Base-by-base conservation (phyloP, 1,139 yeast genomes). In the Diutina pseudorugosa region DNA sequence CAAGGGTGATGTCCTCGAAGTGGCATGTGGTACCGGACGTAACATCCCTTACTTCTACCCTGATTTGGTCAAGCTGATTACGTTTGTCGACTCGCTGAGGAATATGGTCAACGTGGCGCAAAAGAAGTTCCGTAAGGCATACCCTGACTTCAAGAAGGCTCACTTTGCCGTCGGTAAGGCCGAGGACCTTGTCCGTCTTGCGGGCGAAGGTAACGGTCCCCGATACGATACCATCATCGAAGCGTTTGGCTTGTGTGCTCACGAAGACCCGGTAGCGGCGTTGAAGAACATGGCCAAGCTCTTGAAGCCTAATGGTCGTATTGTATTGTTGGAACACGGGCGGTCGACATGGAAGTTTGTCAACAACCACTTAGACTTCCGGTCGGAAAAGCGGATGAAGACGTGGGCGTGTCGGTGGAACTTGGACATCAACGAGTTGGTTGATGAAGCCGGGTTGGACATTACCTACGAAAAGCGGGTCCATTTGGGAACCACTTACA, bases 401-500 rank as follows among this genome's bases (percentile, higher is more conserved):
- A 83, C 85, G 12, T 93, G 98, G 98, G 98, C 97, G 2, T 93
- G 98, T 68, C 74, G 98, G 62, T 93, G 98, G 97, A 93, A 93
- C 62, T 72, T 93, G 57, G 98, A 93, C 63, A 88, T 93, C 59
- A 95, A 90, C 40, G 93, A 84, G 60, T 75, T 93, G 52, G 75
- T 93, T 33, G 91, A 86, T 61, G 82, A 81, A 56, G 84, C 95
- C 14, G 96, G 95, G 0, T 73, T 93, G 56, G 94, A 87, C 59
- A 77, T 93, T 45, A 87, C 91, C 1, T 82, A 80, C 58, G 90
- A 87, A 60, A 80, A 80, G 58, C 73, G 95, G 59, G 83, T 82
- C 25, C 97, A 93, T 69, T 76, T 93, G 57, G 98, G 98, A n/a
- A 86, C 98, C 2, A 89, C 97, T 4, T 86, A 94, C 94, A 78